phyloP scores from a whole-genome alignment of 768 basidiomycete genomes.

The Suillus luteus region DNA sequence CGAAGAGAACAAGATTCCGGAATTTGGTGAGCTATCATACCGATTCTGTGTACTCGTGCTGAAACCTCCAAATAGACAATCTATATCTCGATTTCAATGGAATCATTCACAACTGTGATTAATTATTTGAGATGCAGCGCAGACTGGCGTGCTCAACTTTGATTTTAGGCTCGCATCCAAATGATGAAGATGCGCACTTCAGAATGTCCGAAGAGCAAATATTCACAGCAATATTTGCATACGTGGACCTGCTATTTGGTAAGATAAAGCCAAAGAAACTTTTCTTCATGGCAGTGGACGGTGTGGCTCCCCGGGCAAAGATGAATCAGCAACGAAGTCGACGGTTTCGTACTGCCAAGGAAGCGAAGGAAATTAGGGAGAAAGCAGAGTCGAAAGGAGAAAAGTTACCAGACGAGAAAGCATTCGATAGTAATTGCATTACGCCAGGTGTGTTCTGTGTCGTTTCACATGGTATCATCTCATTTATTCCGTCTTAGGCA shows the following conservation, averaged over 20 bases:
- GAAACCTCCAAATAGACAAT: constrained; percentile 57
- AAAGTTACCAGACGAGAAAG: constrained; percentile 88
- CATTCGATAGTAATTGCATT: constrained; percentile 98
- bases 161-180: constrained; percentile 82
- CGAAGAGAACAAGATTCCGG: constrained; percentile 97
- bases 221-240: constrained; percentile 94
- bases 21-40: constrained; percentile 69
- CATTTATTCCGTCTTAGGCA: constrained; percentile 51
- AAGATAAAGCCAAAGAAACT: constrained; percentile 98
- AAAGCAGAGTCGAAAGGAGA: constrained; percentile 90
- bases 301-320: constrained; percentile 95
- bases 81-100: constrained; percentile 94
- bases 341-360: constrained; percentile 92
- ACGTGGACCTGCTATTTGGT: constrained; percentile 94
- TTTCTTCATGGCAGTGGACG: constrained; percentile 99
- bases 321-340: constrained; percentile 98
- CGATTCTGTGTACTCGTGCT: constrained; percentile 12
- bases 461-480: background rate
- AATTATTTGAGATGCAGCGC: background rate
- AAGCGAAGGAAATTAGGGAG: constrained; percentile 83
- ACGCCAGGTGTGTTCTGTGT: constrained; percentile 76
- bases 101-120: constrained; percentile 80
- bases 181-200: constrained; percentile 95
- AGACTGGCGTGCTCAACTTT: constrained; percentile 5
- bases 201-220: constrained; percentile 96